A percentile compares a stretch with the other conserved stretches of the same genome.
These are phyloP conservation scores for Filobasidium floriforme DNA, from an alignment of 768 basidiomycete species.

Conservation along the genomic window DNA sequence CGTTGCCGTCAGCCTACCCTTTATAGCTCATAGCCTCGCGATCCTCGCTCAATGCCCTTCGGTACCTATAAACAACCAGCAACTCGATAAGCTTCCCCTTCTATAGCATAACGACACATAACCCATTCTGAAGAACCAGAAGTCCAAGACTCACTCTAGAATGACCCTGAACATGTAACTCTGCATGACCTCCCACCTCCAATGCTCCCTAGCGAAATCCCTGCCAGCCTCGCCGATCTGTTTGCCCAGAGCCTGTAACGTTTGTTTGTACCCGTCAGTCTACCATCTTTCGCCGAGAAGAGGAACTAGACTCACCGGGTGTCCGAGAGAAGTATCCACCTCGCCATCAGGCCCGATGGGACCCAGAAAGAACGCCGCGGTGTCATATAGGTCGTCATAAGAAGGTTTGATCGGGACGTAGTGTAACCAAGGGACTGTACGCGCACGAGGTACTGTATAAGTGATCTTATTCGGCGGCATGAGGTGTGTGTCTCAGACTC, in stretches of 20 bases:
- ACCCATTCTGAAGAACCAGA: neutral
- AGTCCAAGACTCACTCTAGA: conserved; percentile 28
- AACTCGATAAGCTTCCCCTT: neutral
- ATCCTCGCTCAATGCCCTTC: conserved; percentile 35
- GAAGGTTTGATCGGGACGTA: conserved; percentile 63
- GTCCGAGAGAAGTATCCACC: conserved; percentile 51
- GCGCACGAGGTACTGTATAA: conserved; percentile 16
- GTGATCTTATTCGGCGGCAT: neutral
- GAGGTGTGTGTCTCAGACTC: conserved; percentile 5
- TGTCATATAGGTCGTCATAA: conserved; percentile 62
- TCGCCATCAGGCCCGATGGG: conserved; percentile 47
- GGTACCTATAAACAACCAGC: conserved; percentile 18
- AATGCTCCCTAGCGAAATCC: conserved; percentile 39
- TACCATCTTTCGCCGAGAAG: no score
- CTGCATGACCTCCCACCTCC: conserved; percentile 44
- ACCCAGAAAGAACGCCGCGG: conserved; percentile 66
- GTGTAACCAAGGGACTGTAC: conserved; percentile 63
- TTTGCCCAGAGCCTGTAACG: conserved; percentile 34
- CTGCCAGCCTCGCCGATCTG: conserved; percentile 43
- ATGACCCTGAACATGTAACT: conserved; percentile 39
- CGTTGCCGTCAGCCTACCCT: conserved; percentile 11
- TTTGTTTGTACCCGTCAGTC: no score
- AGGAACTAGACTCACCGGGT: conserved; percentile 54
- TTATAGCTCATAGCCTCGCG: conserved; percentile 31
- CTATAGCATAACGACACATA: neutral